Evolutionary conservation across 192 early-diverging fungal genomes (phyloP).

Genomic region (Gamsiella multidivaricata): DNA sequence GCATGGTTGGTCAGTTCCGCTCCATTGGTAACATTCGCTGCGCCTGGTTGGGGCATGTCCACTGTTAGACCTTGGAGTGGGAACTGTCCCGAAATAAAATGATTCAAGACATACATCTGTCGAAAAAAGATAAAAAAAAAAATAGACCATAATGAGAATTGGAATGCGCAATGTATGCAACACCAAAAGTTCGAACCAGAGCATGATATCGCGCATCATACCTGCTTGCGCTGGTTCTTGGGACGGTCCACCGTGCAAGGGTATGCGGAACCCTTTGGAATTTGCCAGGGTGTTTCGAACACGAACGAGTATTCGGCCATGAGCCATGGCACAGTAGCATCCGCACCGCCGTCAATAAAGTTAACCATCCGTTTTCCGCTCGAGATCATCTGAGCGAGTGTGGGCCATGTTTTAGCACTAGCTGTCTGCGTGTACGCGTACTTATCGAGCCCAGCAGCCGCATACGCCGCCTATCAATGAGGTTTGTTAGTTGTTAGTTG

Average conservation of each 20-base stretch:
- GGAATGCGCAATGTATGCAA: not conserved
- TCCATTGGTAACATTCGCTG: conserved; percentile 67
- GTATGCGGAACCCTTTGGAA: conserved; percentile 58
- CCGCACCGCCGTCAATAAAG: conserved; percentile 66
- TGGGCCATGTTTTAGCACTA: conserved; percentile 70
- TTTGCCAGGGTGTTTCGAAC: conserved; percentile 77
- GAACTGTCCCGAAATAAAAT: conserved; percentile 72
- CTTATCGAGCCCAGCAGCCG: conserved; percentile 61
- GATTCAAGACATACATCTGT: conserved; percentile 80
- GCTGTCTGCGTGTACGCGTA: conserved; percentile 63
- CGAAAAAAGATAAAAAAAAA: not conserved
- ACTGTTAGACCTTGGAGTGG: conserved; percentile 38
- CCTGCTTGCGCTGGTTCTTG: conserved; percentile 42
- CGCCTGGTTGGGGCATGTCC: conserved; percentile 64
- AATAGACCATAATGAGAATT: not conserved
- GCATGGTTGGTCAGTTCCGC: conserved; percentile 66
- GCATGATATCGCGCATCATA: not conserved
- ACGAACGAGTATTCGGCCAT: conserved; percentile 71
- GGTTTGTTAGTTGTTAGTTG: not conserved
- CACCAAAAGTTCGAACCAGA: not conserved
- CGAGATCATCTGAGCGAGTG: conserved; percentile 71
- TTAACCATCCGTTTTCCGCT: conserved; percentile 73
- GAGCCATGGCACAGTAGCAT: conserved; percentile 70
- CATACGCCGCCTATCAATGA: conserved; percentile 18
- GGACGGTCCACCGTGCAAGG: conserved; percentile 70